Evolutionary conservation across 768 basidiomycete genomes (phyloP), one percentile per base, ranked within the genome.

Genomic region (Steccherinum ochraceum): DNA sequence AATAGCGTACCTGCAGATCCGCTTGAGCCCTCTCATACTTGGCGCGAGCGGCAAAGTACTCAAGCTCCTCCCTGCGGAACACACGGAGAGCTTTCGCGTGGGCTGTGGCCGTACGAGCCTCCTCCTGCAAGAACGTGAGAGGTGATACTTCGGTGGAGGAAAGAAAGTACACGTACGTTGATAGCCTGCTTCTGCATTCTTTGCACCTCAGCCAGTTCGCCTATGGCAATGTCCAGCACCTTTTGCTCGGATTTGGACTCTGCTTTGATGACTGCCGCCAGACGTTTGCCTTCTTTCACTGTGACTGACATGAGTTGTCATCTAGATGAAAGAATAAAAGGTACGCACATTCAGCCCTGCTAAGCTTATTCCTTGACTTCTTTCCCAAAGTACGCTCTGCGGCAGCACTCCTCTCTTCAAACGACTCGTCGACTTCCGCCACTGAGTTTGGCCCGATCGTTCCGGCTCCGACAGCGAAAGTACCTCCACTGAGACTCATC

Each of bases 211-310:
- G 76, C 75, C 19, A 91, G 78, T 54, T 86, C 84, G 49, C 73
- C 75, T 57, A 90, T 73, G 3, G 83, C 80, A 3, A 78, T 69
- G 19, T 69, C 66, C 19, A 93, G 65, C 0, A 84, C 75, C 53
- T 76, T 70, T 61, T 81, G 81, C 65, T 90, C 87, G 1, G 77
- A 72, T 60, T 81, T 82, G 1, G 75, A 84, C 65, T 89, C 89
- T 1, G 72, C 66, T 64, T 78, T 82, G 58, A 91, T 79, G 27
- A 92, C 76, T 61, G 80, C 89, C 5, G 82, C 78, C 27, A 90
- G 67, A 35, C 69, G 73, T 58, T 77, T 81, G 5, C 76, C 75
- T 44, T 86, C 79, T 56, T 76, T 79, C 46, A 66, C 84, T 87
- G 55, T 2, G 50, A 18, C 18, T 4, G 23, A n/a, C n/a, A n/a